A percentile compares a stretch with the other conserved stretches of the same genome.
Evolutionary conservation across 495 filamentous ascomycete species (phyloP).

Genomic region (Aspergillus taichungensis): DNA sequence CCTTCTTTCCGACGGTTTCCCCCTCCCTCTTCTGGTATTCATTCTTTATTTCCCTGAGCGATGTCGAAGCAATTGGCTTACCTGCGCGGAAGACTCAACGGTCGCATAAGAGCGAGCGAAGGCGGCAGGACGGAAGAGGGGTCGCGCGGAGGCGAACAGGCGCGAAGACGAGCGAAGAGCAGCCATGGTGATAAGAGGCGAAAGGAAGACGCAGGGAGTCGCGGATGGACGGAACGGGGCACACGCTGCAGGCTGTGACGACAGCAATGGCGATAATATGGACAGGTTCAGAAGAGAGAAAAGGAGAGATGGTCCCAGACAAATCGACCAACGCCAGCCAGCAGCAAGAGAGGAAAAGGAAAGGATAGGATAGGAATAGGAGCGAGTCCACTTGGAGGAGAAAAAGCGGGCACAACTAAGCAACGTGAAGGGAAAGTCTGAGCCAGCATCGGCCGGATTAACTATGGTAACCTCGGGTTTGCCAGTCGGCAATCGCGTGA

Average conservation of each 20-base stretch:
- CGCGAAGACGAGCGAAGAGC: conserved; percentile 66
- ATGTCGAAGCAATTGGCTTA: conserved; percentile 7
- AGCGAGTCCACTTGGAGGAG: neutral
- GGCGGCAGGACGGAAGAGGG: conserved; percentile 40
- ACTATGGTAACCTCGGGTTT: conserved; percentile 37
- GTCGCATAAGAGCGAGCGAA: conserved; percentile 44
- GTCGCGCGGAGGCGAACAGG: conserved; percentile 50
- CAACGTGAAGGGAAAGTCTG: conserved; percentile 25
- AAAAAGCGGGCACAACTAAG: conserved; percentile 6
- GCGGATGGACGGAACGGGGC: conserved; percentile 1
- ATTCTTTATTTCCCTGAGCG: too few relatives aligned
- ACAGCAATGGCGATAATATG: neutral
- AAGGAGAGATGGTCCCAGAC: conserved; percentile 4
- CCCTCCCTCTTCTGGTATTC: too few relatives aligned
- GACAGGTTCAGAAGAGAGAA: neutral
- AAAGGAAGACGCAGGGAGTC: conserved; percentile 3
- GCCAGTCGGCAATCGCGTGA: conserved; percentile 28
- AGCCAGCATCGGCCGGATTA: conserved; percentile 13
- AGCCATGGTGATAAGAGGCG: conserved; percentile 50
- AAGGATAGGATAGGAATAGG: too few relatives aligned
- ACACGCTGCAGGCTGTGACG: neutral
- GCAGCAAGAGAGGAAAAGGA: too few relatives aligned
- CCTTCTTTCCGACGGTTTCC: too few relatives aligned
- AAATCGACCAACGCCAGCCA: too few relatives aligned
- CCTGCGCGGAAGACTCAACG: conserved; percentile 34